Evolutionary conservation across 768 basidiomycete genomes (phyloP).

Genomic region (Mycena maculata): DNA sequence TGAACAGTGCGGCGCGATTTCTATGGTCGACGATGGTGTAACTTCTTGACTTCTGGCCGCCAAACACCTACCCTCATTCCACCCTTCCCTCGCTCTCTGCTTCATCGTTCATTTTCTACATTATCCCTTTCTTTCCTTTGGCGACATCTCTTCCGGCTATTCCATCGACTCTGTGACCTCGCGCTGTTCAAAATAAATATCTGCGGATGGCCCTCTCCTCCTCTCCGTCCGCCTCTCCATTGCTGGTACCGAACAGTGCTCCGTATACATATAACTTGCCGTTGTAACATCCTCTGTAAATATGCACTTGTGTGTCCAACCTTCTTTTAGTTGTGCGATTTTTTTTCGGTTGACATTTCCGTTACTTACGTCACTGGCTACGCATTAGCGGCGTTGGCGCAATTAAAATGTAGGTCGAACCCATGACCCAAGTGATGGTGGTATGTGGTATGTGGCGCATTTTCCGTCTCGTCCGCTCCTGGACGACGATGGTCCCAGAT

Average conservation of each 20-base stretch:
- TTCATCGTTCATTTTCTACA: constrained; percentile 35
- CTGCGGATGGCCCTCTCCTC: neutral
- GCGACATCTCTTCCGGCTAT: constrained; percentile 34
- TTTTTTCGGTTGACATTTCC: no score
- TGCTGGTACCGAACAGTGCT: constrained; percentile 12
- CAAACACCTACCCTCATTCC: constrained; percentile 31
- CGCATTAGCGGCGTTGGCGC: no score
- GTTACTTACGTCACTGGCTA: no score
- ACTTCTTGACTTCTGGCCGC: constrained; percentile 34
- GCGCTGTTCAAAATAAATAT: neutral
- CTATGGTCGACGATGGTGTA: constrained; percentile 85
- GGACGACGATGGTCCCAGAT: no score
- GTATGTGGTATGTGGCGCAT: no score
- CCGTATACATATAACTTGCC: constrained; percentile 45
- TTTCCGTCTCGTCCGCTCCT: no score
- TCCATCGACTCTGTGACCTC: constrained; percentile 12
- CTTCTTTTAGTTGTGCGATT: no score
- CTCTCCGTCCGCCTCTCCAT: neutral
- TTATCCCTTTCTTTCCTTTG: constrained; percentile 37
- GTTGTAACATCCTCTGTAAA: constrained; percentile 39
- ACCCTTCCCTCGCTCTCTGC: constrained; percentile 21
- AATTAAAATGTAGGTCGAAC: no score
- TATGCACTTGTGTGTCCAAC: no score
- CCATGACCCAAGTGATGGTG: no score
- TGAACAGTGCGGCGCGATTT: constrained; percentile 89